Conservation (phyloP, 1,284 basidiomycete genomes). For the Leccinum huronense region DNA sequence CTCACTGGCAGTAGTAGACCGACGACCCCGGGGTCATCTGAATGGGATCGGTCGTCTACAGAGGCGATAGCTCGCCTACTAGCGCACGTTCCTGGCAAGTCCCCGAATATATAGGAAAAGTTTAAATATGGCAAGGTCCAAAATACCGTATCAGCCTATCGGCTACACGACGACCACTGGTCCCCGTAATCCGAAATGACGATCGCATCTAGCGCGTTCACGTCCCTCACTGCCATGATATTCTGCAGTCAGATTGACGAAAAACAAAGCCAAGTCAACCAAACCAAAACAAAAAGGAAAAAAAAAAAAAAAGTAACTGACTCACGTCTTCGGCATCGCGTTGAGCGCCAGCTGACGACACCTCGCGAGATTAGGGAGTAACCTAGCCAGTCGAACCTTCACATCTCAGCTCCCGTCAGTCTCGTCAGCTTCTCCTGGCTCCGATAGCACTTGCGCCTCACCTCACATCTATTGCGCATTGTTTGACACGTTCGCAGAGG, state of each 20-base stretch:
- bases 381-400: conserved; percentile 64
- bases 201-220: conserved; percentile 48
- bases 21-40: too few species aligned
- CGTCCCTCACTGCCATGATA: conserved; percentile 43
- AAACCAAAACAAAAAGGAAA: not conserved
- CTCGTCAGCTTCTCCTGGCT: not conserved
- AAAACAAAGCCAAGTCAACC: not conserved
- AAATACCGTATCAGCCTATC: too few species aligned
- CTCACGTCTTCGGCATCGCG: conserved; percentile 81
- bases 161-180: too few species aligned
- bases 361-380: conserved; percentile 74
- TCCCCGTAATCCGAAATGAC: conserved; percentile 44
- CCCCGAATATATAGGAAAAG: too few species aligned
- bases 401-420: conserved; percentile 32
- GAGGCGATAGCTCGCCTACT: too few species aligned
- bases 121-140: too few species aligned
- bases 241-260: conserved; percentile 28
- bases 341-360: conserved; percentile 74
- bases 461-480: conserved; percentile 13
- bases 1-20: too few species aligned
- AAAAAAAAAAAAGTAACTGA: conserved; percentile 6
- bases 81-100: too few species aligned
- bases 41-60: too few species aligned
- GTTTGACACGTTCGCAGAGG: conserved; percentile 24
- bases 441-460: not conserved